Evolutionary conservation across 148 eudicot genomes (phyloP).

Genomic region (Fagopyrum homotropicum): DNA sequence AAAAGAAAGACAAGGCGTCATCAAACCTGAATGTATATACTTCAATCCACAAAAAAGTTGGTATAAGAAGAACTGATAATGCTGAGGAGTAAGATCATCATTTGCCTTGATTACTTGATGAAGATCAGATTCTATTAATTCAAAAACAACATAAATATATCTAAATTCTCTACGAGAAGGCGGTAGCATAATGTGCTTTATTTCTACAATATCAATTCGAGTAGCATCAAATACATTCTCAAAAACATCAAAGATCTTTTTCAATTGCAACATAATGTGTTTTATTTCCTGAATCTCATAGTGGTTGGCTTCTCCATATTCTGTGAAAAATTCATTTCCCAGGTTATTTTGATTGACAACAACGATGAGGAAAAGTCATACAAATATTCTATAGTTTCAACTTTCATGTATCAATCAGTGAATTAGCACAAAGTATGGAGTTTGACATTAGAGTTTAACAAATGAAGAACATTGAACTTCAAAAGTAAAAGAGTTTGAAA

Average conservation of each 20-base stretch:
- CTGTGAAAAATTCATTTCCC: slow-evolving; percentile 67
- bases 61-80: slow-evolving; percentile 85
- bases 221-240: slow-evolving; percentile 98
- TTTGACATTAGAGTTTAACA: not conserved
- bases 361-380: not conserved
- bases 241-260: slow-evolving; percentile 89
- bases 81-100: slow-evolving; percentile 84
- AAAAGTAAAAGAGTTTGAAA: not conserved
- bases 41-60: slow-evolving; percentile 89
- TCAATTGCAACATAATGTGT: slow-evolving; percentile 52
- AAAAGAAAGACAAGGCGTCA: not conserved
- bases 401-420: not conserved
- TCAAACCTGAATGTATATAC: slow-evolving; percentile 78
- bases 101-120: slow-evolving; percentile 93
- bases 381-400: not conserved
- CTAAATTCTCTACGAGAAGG: slow-evolving; percentile 86
- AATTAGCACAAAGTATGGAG: not conserved
- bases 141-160: slow-evolving; percentile 88
- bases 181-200: slow-evolving; percentile 88
- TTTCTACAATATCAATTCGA: slow-evolving; percentile 83
- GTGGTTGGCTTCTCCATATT: slow-evolving; percentile 87
- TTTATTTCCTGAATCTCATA: slow-evolving; percentile 73
- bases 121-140: slow-evolving; percentile 93
- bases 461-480: not conserved
- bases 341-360: slow-evolving; percentile 1